Conservation (phyloP, 306 rosid species). For the Cicer bijugum region DNA sequence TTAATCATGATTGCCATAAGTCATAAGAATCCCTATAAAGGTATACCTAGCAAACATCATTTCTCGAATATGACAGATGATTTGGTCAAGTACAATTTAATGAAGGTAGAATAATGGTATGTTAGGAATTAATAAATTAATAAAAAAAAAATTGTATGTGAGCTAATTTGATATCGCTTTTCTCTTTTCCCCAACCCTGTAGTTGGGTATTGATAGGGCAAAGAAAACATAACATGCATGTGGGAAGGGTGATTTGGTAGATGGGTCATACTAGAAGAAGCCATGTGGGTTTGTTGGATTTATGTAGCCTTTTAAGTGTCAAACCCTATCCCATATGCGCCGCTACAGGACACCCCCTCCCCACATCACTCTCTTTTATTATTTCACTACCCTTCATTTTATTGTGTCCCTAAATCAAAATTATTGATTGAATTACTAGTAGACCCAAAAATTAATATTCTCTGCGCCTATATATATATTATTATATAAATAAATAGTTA, state of each 20-base stretch:
- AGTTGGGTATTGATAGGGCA: slow-evolving; percentile 6
- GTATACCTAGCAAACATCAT: not conserved
- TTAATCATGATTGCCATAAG: not conserved
- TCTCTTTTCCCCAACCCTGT: not conserved
- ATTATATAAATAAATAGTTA: too few relatives aligned
- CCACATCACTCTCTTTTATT: not conserved
- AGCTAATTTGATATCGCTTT: slow-evolving; percentile 1
- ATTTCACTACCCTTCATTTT: not conserved
- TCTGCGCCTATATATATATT: too few relatives aligned
- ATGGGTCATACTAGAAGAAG: slow-evolving; percentile 40
- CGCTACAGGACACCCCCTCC: slow-evolving; percentile 74
- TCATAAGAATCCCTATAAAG: slow-evolving; percentile 5
- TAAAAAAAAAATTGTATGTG: slow-evolving; percentile 8
- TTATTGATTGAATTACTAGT: too few relatives aligned
- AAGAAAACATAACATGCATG: slow-evolving; percentile 46
- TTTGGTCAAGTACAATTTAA: slow-evolving; percentile 34
- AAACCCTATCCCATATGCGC: slow-evolving; percentile 89
- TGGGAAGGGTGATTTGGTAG: slow-evolving; percentile 58
- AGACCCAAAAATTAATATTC: too few relatives aligned
- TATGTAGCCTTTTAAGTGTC: slow-evolving; percentile 61
- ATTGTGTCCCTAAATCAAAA: not conserved
- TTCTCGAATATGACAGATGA: not conserved
- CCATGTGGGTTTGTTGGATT: slow-evolving; percentile 77
- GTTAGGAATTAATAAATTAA: slow-evolving; percentile 5
- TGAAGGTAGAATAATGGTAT: not conserved